These are phyloP conservation scores for Rhizoctonia solani DNA, from an alignment of 1,284 basidiomycete genomes.

Conservation along the genomic window DNA sequence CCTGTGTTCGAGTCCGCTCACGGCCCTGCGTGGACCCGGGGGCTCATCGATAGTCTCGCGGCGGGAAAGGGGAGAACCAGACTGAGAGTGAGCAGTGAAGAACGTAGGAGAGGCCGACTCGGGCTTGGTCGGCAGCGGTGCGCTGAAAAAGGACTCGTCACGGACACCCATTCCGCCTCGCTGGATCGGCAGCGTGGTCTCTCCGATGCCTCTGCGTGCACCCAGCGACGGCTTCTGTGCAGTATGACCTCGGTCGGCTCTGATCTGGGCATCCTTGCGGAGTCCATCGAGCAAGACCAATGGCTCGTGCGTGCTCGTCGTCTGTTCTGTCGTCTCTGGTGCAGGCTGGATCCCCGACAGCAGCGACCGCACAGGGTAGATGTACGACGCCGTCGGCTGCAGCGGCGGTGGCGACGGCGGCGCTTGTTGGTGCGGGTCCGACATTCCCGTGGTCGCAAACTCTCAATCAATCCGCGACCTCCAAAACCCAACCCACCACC, in stretches of 20 bases:
- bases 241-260: constrained; percentile 6
- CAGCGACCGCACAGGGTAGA: constrained; percentile 41
- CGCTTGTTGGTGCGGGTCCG: not conserved
- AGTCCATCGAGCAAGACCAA: not conserved
- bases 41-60: not conserved
- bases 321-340: too few species aligned
- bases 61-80: not conserved
- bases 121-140: constrained; percentile 17
- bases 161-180: not conserved
- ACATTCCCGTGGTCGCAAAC: not conserved
- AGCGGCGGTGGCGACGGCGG: not conserved
- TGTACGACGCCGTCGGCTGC: constrained; percentile 32
- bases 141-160: constrained; percentile 15
- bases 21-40: not conserved
- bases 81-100: constrained; percentile 1
- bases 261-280: constrained; percentile 2
- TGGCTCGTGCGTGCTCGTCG: constrained; percentile 11
- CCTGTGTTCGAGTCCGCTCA: constrained; percentile 1
- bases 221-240: not conserved
- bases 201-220: not conserved
- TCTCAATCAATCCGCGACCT: not conserved
- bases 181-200: constrained; percentile 5
- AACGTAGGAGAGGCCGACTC: constrained; percentile 4
- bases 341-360: constrained; percentile 39
- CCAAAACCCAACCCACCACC: too few species aligned